Conservation (phyloP, 805 yeast genomes). For the Helenozyma rhizophorensis region DNA sequence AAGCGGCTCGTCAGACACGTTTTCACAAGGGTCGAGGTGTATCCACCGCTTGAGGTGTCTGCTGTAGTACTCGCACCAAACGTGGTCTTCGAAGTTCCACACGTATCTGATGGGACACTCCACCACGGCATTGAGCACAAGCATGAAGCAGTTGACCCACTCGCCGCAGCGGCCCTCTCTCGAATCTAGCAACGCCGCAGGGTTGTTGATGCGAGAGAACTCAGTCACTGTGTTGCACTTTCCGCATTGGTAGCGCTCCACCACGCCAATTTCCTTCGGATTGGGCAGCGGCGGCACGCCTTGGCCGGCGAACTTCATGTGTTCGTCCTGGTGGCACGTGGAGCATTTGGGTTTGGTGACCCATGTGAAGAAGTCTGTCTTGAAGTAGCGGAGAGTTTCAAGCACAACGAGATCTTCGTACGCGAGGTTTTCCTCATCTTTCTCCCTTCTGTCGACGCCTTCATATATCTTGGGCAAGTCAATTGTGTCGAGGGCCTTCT, state of each 20-base stretch:
- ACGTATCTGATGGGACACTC: slow-evolving; percentile 53
- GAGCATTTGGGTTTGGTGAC: slow-evolving; percentile 65
- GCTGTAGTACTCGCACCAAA: slow-evolving; percentile 91
- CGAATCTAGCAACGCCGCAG: slow-evolving; percentile 54
- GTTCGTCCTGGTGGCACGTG: slow-evolving; percentile 41
- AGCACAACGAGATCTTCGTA: slow-evolving; percentile 36
- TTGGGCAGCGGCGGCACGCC: slow-evolving; percentile 34
- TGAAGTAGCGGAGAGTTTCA: slow-evolving; percentile 46
- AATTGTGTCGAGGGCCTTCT: slow-evolving; percentile 57
- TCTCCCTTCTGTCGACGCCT: slow-evolving; percentile 53
- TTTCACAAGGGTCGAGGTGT: slow-evolving; percentile 87
- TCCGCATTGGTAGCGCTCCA: slow-evolving; percentile 63
- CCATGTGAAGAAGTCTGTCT: slow-evolving; percentile 80
- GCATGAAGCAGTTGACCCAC: slow-evolving; percentile 83
- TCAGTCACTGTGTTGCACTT: slow-evolving; percentile 45
- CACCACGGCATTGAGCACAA: slow-evolving; percentile 61
- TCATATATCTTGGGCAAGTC: slow-evolving; percentile 56
- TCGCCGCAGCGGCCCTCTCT: slow-evolving; percentile 89
- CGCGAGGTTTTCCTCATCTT: slow-evolving; percentile 5
- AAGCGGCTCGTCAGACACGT: slow-evolving; percentile 74
- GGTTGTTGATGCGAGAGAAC: slow-evolving; percentile 77
- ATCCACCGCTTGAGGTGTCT: slow-evolving; percentile 62
- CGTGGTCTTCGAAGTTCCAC: slow-evolving; percentile 93
- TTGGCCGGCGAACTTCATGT: slow-evolving; percentile 35
- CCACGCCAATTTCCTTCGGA: slow-evolving; percentile 44